Evolutionary conservation across 2,329 filamentous ascomycete genomes (phyloP), one percentile per base, ranked within the genome.

Genomic region (Exserohilum rostratum): DNA sequence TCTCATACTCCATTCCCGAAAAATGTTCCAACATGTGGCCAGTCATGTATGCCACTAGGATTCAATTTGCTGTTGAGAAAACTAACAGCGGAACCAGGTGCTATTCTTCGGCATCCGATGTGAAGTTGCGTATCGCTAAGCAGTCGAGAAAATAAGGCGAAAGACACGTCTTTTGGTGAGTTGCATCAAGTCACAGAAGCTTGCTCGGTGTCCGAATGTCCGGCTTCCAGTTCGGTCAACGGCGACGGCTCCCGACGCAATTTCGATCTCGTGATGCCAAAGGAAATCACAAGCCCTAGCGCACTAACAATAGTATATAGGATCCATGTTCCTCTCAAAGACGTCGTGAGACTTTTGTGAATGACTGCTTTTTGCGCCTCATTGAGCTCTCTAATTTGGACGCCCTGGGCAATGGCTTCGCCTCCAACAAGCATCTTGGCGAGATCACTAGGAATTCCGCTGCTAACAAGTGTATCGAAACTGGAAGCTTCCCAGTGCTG

Each of bases 401-500:
- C 47, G 1, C 70, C 66, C 15, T 74, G 66, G 12, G 73, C 70
- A 5, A 76, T 71, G 2, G 64, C 74, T 60, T 67, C 74, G 25
- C 68, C 68, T 3, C 54, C 57, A 22, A 46, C 68, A n/a, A 76
- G 49, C n/a, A 49, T 45, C n/a, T 57, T 25, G 2, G 70, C 68
- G 6, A 74, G 55, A 1, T 61, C 55, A 1, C 12, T 5, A 0
- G 56, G 11, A 1, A 74, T 48, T 1, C 71, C 71, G 9, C 45
- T 64, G 13, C 46, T 50, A 0, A 67, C 1, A 30, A 75, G 67
- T 6, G 3, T 25, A 5, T 46, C 34, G 1, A 62, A 50, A 79
- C 61, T 76, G 76, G 65, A 83, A 70, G 61, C 56, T 84, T 91
- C 89, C 46, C 83, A 77, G 35, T 78, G 77, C 54, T 82, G 79